Evolutionary conservation across 768 basidiomycete species (phyloP).

Genomic region (Exidia glandulosa): DNA sequence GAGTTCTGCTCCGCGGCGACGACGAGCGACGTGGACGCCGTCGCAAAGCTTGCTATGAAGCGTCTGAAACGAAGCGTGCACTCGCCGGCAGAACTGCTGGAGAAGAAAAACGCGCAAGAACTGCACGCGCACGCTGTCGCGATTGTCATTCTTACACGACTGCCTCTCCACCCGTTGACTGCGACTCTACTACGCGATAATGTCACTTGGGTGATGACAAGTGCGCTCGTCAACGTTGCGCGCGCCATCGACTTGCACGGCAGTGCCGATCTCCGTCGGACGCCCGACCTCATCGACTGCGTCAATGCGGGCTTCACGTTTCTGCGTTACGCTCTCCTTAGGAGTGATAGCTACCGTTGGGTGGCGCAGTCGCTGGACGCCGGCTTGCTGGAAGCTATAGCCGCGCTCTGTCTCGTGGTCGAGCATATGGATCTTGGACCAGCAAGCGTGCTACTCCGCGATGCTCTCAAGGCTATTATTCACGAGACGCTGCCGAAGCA

Average conservation of each 20-base stretch:
- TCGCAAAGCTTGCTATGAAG: not conserved
- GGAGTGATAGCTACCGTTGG: not conserved
- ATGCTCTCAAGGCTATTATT: not conserved
- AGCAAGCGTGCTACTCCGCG: not conserved
- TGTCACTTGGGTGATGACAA: not conserved
- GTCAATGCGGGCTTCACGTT: not conserved
- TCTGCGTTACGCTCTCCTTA: not conserved
- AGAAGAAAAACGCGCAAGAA: not conserved
- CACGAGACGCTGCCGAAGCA: not conserved
- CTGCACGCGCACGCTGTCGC: not conserved
- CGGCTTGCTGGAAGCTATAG: not conserved
- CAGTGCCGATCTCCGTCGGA: too few species aligned
- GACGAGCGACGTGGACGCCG: not conserved
- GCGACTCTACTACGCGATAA: not conserved
- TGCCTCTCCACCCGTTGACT: not conserved
- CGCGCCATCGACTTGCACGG: not conserved
- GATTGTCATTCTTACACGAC: not conserved
- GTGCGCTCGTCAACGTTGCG: not conserved
- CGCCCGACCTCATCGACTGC: not conserved
- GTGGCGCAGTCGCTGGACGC: not conserved
- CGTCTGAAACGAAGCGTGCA: not conserved
- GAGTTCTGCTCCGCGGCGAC: not conserved
- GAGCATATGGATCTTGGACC: not conserved
- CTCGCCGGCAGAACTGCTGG: not conserved
- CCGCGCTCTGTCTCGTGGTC: not conserved